Conservation (phyloP, 768 basidiomycete species). For the Auriculariales sp. region DNA sequence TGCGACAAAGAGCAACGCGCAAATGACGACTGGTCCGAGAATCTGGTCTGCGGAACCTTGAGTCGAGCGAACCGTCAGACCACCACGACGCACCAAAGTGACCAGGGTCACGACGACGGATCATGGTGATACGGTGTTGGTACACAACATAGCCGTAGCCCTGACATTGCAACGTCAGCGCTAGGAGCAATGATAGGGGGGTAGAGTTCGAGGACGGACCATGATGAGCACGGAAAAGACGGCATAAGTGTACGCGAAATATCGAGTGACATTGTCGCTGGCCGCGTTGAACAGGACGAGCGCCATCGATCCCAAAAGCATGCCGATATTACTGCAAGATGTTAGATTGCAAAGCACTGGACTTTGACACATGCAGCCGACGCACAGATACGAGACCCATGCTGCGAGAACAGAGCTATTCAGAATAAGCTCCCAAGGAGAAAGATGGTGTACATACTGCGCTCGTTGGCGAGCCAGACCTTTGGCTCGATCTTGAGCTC, state of each 20-base stretch:
- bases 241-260: conserved; percentile 76
- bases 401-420: conserved; percentile 28
- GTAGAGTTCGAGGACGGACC: conserved; percentile 22
- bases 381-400: conserved; percentile 74
- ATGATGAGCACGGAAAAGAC: conserved; percentile 58
- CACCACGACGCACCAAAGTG: conserved; percentile 54
- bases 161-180: no score
- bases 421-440: not conserved
- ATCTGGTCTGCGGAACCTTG: conserved; percentile 45
- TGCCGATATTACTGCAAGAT: conserved; percentile 38
- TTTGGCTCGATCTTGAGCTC: conserved; percentile 83
- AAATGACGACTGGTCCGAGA: conserved; percentile 71
- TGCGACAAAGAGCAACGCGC: conserved; percentile 70
- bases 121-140: conserved; percentile 80
- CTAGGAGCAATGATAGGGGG: not conserved
- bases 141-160: conserved; percentile 79
- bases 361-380: not conserved
- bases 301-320: conserved; percentile 74
- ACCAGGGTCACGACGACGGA: conserved; percentile 74
- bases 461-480: conserved; percentile 95
- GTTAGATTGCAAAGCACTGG: not conserved
- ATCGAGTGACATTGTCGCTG: conserved; percentile 49
- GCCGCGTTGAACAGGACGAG: conserved; percentile 84
- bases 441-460: conserved; percentile 44
- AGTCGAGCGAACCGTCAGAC: not conserved